These are phyloP conservation scores for Furculomyces boomerangus DNA, from an alignment of 371 early-diverging fungal species.

Conservation along the genomic window DNA sequence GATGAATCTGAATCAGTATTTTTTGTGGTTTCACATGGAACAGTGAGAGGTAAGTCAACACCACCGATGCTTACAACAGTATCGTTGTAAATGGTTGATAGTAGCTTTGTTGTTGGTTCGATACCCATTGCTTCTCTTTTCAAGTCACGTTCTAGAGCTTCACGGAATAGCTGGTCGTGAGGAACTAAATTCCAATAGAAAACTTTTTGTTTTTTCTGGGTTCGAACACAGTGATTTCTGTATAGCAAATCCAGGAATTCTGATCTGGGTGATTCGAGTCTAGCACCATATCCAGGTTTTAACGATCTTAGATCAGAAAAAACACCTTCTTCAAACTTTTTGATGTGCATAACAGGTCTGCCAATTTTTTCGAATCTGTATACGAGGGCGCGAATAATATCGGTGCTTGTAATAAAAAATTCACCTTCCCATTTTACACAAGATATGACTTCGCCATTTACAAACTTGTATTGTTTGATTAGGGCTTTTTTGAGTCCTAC, in stretches of 20 bases:
- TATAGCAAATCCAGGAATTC: slow-evolving; percentile 95
- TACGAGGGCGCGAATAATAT: slow-evolving; percentile 90
- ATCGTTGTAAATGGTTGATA: slow-evolving; percentile 6
- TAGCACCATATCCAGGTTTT: slow-evolving; percentile 95
- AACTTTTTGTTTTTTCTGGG: slow-evolving; percentile 99
- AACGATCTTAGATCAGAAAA: slow-evolving; percentile 95
- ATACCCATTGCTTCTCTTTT: slow-evolving; percentile 81
- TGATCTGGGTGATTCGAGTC: slow-evolving; percentile 90
- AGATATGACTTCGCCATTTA: slow-evolving; percentile 69
- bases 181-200: slow-evolving; percentile 98
- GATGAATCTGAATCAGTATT: background rate
- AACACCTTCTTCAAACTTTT: slow-evolving; percentile 99
- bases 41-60: slow-evolving; percentile 21
- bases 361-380: slow-evolving; percentile 89
- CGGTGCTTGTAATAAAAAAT: slow-evolving; percentile 94
- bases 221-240: slow-evolving; percentile 96
- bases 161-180: slow-evolving; percentile 91
- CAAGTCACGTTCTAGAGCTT: slow-evolving; percentile 97
- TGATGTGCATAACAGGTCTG: slow-evolving; percentile 73
- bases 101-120: slow-evolving; percentile 50
- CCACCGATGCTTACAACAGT: slow-evolving; percentile 20
- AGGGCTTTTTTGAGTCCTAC: slow-evolving; percentile 6
- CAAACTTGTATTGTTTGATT: slow-evolving; percentile 51
- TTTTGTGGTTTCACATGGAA: slow-evolving; percentile 7
- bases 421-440: slow-evolving; percentile 81